Base-by-base conservation (phyloP, 768 basidiomycete species). In the Podaxis sp. region DNA sequence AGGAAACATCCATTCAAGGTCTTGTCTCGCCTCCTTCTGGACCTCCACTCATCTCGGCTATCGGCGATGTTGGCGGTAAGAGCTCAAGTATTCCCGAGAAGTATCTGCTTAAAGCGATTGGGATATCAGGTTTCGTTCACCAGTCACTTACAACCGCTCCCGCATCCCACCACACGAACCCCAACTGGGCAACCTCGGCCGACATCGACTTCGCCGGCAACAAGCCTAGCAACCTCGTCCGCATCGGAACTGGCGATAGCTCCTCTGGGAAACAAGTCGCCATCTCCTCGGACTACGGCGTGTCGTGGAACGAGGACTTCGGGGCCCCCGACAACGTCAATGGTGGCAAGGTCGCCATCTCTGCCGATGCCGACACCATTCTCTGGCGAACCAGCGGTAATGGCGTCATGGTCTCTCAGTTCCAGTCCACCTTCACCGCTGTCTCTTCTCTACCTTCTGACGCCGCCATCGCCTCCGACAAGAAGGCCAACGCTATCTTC, bases 21-120 rank as follows among this genome's bases (percentile, higher is more conserved):
- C 66, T 89, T 54, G 82, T 88, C 60, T 86, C 86, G 5, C 86
- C 85, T 4, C 85, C 85, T 1, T 74, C 73, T n/a, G 86, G 86
- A 2, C 80, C 86, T 2, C 67, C 71, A 23, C 76, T 89, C 35
- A 70, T 87, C 7, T 86, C 85, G 5, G 82, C 80, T 21, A 77
- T 86, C 28, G 79, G 78, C 32, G 84, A 87, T 64, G 71, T 82
- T 44, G 77, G 76, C 66, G 83, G 82, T 82, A 63, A n/a, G 68
- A 50, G 61, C 11, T 16, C 11, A 18, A 21, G n/a, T 14, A 6
- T 51, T 5, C 16, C 56, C 4, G 32, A 50, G 18, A n/a, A 50
- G 14, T 9, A 5, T 44, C 37, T 36, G 5, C 5, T 25, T 16
- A 44, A 9, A 16, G n/a, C 16, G 37, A 50, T 28, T 27, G 18